These are phyloP conservation scores for Neurospora sp. DNA, from an alignment of 495 filamentous ascomycete genomes.

Conservation along the genomic window DNA sequence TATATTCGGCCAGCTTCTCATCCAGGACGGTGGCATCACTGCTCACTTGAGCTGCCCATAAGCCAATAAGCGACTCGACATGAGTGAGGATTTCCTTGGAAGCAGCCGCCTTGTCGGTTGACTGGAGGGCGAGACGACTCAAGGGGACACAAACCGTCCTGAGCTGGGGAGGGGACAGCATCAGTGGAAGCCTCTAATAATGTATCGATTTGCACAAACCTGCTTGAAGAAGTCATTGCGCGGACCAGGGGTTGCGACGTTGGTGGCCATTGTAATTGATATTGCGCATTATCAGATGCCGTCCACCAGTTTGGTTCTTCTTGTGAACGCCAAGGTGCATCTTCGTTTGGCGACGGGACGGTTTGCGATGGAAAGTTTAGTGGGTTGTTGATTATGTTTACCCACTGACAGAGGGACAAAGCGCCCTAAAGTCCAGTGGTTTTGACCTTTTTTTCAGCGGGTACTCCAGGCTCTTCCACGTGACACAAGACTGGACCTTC, in stretches of 20 bases:
- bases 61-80: conserved; percentile 42
- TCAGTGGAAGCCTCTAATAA: not conserved
- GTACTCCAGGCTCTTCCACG: not conserved
- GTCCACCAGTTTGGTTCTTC: not conserved
- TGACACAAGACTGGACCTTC: not conserved
- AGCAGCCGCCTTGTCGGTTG: conserved; percentile 42
- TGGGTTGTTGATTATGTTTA: not conserved
- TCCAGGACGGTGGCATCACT: conserved; percentile 51
- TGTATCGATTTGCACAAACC: conserved; percentile 5
- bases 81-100: conserved; percentile 45
- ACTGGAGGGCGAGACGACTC: conserved; percentile 56
- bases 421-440: not conserved
- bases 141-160: conserved; percentile 64
- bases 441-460: not conserved
- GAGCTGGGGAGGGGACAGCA: conserved; percentile 8
- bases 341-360: not conserved
- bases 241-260: not conserved
- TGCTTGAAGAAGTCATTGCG: conserved; percentile 23
- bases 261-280: conserved; percentile 14
- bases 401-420: not conserved
- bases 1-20: conserved; percentile 80
- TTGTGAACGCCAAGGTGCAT: not conserved
- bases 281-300: not conserved
- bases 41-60: conserved; percentile 42
- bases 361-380: not conserved